Evolutionary conservation across 2,329 filamentous ascomycete species (phyloP).

Genomic region (Trichoderma sp.): DNA sequence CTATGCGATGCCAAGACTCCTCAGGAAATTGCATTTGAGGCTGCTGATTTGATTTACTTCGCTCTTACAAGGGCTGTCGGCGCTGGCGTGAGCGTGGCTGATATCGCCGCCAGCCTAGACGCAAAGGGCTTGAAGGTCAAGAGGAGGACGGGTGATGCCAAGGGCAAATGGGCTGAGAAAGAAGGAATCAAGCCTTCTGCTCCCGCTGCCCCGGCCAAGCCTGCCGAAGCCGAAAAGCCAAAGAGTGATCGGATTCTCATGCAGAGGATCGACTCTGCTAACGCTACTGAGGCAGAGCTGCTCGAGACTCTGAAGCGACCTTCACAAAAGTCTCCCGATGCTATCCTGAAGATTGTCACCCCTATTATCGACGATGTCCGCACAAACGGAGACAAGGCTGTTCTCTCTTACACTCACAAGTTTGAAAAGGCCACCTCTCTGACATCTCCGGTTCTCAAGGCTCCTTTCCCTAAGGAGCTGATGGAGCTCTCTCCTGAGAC

Average conservation of each 20-base stretch:
- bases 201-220: conserved; percentile 36
- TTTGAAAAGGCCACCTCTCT: conserved; percentile 95
- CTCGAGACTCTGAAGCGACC: conserved; percentile 77
- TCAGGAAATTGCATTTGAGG: conserved; percentile 86
- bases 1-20: conserved; percentile 81
- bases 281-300: conserved; percentile 63
- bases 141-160: conserved; percentile 87
- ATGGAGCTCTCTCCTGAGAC: conserved; percentile 86
- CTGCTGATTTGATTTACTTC: conserved; percentile 94
- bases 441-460: conserved; percentile 82
- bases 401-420: conserved; percentile 93
- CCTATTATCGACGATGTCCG: conserved; percentile 91
- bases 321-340: conserved; percentile 91
- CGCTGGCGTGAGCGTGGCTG: conserved; percentile 78
- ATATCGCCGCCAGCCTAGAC: conserved; percentile 89
- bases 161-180: conserved; percentile 86
- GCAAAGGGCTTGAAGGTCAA: conserved; percentile 95
- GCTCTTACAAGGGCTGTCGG: conserved; percentile 84
- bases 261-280: conserved; percentile 70
- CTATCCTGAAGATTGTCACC: conserved; percentile 84
- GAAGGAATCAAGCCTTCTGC: conserved; percentile 57
- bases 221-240: conserved; percentile 36
- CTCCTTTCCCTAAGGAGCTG: conserved; percentile 79
- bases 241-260: conserved; percentile 66
- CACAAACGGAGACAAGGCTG: conserved; percentile 77